These are phyloP conservation scores for Ceratorhiza oryzae-sativae DNA, from an alignment of 1,284 basidiomycete genomes.

Conservation along the genomic window DNA sequence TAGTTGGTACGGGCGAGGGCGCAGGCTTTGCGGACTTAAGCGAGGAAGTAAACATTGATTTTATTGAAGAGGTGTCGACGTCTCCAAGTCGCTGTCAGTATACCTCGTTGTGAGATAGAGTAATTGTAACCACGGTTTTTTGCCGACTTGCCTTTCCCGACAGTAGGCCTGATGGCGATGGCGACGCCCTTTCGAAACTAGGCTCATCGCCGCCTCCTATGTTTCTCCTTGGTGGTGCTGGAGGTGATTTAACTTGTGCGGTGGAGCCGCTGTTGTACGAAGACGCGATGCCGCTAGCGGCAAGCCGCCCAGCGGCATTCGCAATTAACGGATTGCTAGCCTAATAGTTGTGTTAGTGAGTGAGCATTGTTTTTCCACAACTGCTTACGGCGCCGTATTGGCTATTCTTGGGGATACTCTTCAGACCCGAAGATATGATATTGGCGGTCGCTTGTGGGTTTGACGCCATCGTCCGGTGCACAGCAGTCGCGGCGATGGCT, in stretches of 20 bases:
- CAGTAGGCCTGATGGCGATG: slow-evolving; percentile 7
- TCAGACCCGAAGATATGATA: slow-evolving; percentile 56
- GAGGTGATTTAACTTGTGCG: slow-evolving; percentile 20
- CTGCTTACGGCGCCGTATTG: slow-evolving; percentile 47
- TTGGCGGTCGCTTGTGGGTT: slow-evolving; percentile 56
- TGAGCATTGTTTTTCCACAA: background rate
- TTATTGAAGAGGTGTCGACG: slow-evolving; percentile 63
- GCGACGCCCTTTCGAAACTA: background rate
- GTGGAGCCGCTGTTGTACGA: slow-evolving; percentile 6
- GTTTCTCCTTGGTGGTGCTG: slow-evolving; percentile 23
- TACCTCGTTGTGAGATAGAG: background rate
- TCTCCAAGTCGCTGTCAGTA: slow-evolving; percentile 62
- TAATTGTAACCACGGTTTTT: background rate
- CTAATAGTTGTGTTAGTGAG: background rate
- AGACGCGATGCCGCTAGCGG: slow-evolving; percentile 50
- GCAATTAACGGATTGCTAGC: slow-evolving; percentile 50
- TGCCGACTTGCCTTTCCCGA: slow-evolving; percentile 6
- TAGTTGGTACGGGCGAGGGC: slow-evolving; percentile 43
- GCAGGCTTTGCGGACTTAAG: slow-evolving; percentile 53
- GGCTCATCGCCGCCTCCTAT: slow-evolving; percentile 6
- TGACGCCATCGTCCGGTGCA: slow-evolving; percentile 58
- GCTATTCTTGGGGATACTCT: slow-evolving; percentile 46
- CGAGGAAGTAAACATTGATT: slow-evolving; percentile 54
- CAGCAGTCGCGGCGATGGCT: slow-evolving; percentile 56
- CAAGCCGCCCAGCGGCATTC: slow-evolving; percentile 58